Evolutionary conservation across 2,329 filamentous ascomycete genomes (phyloP).

Genomic region (Claviceps quebecensis): DNA sequence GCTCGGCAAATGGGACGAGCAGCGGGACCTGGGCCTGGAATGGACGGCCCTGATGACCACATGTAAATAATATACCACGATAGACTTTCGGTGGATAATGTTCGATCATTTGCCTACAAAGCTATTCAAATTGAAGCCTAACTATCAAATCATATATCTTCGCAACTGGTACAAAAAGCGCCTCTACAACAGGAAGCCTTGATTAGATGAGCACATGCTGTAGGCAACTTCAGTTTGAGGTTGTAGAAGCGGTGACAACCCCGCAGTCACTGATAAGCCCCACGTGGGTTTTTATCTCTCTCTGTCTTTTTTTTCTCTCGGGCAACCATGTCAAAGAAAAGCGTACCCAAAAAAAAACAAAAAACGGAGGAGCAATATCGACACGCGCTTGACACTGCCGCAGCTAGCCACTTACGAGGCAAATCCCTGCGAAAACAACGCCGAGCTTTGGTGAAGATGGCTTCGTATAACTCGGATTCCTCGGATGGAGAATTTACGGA

Average conservation of each 20-base stretch:
- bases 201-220: too few relatives aligned
- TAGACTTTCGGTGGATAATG: conserved; percentile 1
- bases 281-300: background rate
- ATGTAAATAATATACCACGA: conserved; percentile 25
- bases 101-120: too few relatives aligned
- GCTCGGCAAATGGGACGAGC: conserved; percentile 80
- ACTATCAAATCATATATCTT: background rate
- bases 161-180: background rate
- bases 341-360: background rate
- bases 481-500: conserved; percentile 58
- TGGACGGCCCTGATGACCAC: conserved; percentile 45
- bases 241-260: background rate
- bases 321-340: background rate
- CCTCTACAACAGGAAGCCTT: background rate
- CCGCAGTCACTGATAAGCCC: background rate
- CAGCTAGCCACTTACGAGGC: background rate
- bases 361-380: conserved; percentile 9
- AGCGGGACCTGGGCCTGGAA: conserved; percentile 48
- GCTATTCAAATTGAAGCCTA: background rate
- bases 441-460: conserved; percentile 28
- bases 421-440: background rate
- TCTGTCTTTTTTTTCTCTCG: background rate
- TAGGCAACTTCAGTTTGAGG: background rate
- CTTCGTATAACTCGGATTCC: conserved; percentile 77
- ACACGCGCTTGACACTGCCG: conserved; percentile 26